phyloP scores from a whole-genome alignment of 164 flowering plant genomes.

The Magnolia officinalis region DNA sequence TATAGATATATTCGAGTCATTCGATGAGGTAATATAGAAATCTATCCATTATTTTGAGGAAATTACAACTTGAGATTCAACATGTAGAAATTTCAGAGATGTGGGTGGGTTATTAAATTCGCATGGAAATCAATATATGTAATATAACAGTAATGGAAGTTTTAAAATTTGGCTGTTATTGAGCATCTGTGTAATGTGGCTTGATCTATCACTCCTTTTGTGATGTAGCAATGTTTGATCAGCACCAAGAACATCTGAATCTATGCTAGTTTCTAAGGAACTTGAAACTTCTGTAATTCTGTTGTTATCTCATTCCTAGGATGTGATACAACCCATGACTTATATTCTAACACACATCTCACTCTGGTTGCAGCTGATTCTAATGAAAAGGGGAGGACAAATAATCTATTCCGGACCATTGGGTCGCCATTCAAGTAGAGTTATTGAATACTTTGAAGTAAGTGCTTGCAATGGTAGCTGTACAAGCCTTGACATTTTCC shows the following conservation, averaged over 20 bases:
- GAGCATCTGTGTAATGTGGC: too few relatives aligned
- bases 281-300: not conserved
- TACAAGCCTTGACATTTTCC: not conserved
- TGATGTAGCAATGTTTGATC: too few relatives aligned
- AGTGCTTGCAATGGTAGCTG: not conserved
- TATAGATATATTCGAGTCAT: slow-evolving; percentile 73
- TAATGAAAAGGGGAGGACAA: slow-evolving; percentile 62
- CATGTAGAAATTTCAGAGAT: too few relatives aligned
- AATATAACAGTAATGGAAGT: too few relatives aligned
- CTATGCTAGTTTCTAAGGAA: too few relatives aligned
- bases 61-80: too few relatives aligned
- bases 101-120: too few relatives aligned
- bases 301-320: not conserved
- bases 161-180: too few relatives aligned
- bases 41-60: not conserved
- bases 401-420: slow-evolving; percentile 59
- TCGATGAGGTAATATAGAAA: slow-evolving; percentile 58
- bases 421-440: slow-evolving; percentile 48
- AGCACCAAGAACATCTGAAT: too few relatives aligned
- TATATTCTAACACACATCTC: not conserved
- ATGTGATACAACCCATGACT: not conserved
- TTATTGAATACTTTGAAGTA: slow-evolving; percentile 69
- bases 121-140: too few relatives aligned
- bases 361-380: slow-evolving; percentile 37
- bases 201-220: too few relatives aligned